These are phyloP conservation scores for Peronospora farinosa DNA, from an alignment of 352 stramenopile species.

Conservation along the genomic window DNA sequence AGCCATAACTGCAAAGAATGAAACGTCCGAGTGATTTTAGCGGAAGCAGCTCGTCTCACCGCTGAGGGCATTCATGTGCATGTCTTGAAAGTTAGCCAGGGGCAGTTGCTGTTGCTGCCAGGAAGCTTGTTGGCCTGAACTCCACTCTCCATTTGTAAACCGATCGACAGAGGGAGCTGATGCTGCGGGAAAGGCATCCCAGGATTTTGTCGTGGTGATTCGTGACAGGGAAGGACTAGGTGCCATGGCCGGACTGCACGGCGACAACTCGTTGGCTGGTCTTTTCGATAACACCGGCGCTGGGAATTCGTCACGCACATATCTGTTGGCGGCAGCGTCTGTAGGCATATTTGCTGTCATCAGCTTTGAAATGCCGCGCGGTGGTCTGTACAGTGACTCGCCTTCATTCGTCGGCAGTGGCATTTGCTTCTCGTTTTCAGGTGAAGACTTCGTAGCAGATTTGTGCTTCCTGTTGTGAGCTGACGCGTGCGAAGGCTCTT, in stretches of 20 bases:
- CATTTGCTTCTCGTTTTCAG: slow-evolving; percentile 19
- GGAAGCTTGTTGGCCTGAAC: slow-evolving; percentile 3
- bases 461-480: slow-evolving; percentile 15
- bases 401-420: slow-evolving; percentile 13
- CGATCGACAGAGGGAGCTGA: slow-evolving; percentile 17
- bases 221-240: slow-evolving; percentile 4
- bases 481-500: slow-evolving; percentile 16
- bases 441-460: slow-evolving; percentile 9
- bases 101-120: slow-evolving; percentile 17
- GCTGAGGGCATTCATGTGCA: slow-evolving; percentile 26
- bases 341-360: slow-evolving; percentile 18
- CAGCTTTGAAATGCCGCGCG: slow-evolving; percentile 23
- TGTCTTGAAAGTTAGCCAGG: slow-evolving; percentile 22
- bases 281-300: slow-evolving; percentile 21
- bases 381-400: slow-evolving; percentile 20
- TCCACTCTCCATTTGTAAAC: slow-evolving; percentile 20
- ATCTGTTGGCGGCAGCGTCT: slow-evolving; percentile 5
- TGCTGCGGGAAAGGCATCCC: slow-evolving; percentile 34
- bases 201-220: slow-evolving; percentile 23
- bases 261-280: slow-evolving; percentile 1
- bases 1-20: not conserved
- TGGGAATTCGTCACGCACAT: slow-evolving; percentile 14
- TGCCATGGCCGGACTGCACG: not conserved
- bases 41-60: slow-evolving; percentile 11
- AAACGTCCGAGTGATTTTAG: slow-evolving; percentile 1